Percentiles rank a stretch among this genome's conserved stretches.
Evolutionary conservation across 2,329 filamentous ascomycete species (phyloP).

Genomic region (Fusarium sp.): DNA sequence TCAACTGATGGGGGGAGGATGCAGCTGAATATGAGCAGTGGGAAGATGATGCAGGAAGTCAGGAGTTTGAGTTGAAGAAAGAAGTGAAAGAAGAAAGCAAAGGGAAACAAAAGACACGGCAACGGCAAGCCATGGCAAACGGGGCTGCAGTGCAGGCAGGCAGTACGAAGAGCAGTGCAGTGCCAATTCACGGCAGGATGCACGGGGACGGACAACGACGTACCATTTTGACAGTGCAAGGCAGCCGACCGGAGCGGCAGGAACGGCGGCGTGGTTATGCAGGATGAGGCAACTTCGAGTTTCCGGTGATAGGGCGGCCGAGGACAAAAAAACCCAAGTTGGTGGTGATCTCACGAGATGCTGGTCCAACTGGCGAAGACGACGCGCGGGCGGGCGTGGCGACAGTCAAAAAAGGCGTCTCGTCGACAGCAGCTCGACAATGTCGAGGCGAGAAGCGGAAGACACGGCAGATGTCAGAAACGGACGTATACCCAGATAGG

Average conservation of each 20-base stretch:
- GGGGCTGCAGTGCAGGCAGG: conserved; percentile 3
- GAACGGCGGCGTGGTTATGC: conserved; percentile 10
- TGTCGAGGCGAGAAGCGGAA: conserved; percentile 24
- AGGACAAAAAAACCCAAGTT: neutral
- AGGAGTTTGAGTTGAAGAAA: neutral
- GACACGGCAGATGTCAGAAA: conserved; percentile 12
- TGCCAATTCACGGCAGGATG: conserved; percentile 33
- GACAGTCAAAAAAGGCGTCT: conserved; percentile 8
- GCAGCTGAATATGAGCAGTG: conserved; percentile 14
- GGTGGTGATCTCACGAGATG: conserved; percentile 25
- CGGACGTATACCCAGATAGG: conserved; percentile 7
- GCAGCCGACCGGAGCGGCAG: conserved; percentile 27
- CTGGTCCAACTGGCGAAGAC: conserved; percentile 3
- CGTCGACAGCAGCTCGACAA: conserved; percentile 27
- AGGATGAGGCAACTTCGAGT: conserved; percentile 7
- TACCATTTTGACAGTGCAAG: conserved; percentile 38
- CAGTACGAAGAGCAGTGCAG: conserved; percentile 17
- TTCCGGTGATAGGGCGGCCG: neutral
- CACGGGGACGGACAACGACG: conserved; percentile 28
- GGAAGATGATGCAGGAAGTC: conserved; percentile 34
- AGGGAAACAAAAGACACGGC: neutral
- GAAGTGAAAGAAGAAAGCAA: neutral
- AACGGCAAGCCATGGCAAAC: neutral
- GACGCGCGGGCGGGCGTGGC: conserved; percentile 26
- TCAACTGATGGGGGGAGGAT: conserved; percentile 2